Evolutionary conservation across 768 basidiomycete genomes (phyloP).

Genomic region (Boletus rubescentipes): DNA sequence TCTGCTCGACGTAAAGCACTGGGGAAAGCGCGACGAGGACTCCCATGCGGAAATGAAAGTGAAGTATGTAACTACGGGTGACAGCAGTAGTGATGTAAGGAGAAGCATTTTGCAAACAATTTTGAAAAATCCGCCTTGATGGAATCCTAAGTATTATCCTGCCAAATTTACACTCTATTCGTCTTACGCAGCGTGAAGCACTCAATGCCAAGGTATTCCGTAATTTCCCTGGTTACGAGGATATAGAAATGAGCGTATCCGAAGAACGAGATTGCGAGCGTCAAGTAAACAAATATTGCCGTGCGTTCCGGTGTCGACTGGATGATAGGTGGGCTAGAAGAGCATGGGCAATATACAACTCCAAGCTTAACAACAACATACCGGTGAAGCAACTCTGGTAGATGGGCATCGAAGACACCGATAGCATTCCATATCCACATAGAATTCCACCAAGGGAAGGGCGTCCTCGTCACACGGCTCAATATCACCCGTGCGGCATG

Average conservation of each 20-base stretch:
- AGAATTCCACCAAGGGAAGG: constrained; percentile 86
- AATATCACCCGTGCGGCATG: constrained; percentile 92
- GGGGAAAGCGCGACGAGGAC: too few species aligned
- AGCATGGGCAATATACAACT: background rate
- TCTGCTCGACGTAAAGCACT: too few species aligned
- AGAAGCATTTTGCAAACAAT: constrained; percentile 13
- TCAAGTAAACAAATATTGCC: constrained; percentile 69
- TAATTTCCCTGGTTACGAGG: constrained; percentile 85
- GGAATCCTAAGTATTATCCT: constrained; percentile 28
- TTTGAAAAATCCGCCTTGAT: constrained; percentile 26
- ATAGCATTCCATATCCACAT: constrained; percentile 82
- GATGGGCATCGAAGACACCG: constrained; percentile 81
- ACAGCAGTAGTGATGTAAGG: too few species aligned
- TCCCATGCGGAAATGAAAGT: too few species aligned
- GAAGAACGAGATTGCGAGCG: constrained; percentile 64
- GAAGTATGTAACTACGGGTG: too few species aligned
- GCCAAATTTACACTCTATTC: constrained; percentile 68
- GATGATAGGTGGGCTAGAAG: constrained; percentile 63
- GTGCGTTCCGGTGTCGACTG: constrained; percentile 65
- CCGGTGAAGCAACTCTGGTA: constrained; percentile 66
- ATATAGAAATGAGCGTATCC: constrained; percentile 77
- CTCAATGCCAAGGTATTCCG: constrained; percentile 88
- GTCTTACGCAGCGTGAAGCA: constrained; percentile 92
- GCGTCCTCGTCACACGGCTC: constrained; percentile 81
- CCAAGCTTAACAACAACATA: constrained; percentile 36